These are phyloP conservation scores for Ustilago curta DNA, from an alignment of 1,284 basidiomycete genomes.

Conservation along the genomic window DNA sequence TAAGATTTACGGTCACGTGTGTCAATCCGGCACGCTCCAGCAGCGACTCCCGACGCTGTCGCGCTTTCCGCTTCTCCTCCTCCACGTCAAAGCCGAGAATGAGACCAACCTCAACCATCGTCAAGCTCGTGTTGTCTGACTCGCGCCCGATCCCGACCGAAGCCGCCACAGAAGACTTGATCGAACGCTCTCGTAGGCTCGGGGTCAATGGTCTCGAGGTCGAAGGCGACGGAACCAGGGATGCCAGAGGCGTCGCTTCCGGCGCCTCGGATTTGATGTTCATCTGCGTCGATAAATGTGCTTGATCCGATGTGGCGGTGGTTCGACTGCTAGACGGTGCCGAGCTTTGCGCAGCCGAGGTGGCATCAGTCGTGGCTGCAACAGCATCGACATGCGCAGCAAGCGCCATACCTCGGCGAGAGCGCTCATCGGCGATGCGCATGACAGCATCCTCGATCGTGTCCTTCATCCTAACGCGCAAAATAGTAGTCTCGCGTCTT, in stretches of 20 bases:
- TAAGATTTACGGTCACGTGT: conserved; percentile 1
- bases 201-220: neutral
- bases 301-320: neutral
- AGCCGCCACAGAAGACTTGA: conserved; percentile 43
- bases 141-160: conserved; percentile 36
- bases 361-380: neutral
- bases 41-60: conserved; percentile 20
- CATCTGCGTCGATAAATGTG: neutral
- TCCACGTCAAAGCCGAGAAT: conserved; percentile 50
- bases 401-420: conserved; percentile 37
- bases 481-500: conserved; percentile 37
- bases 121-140: conserved; percentile 36
- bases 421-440: conserved; percentile 48
- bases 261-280: neutral
- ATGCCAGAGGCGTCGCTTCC: neutral
- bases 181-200: conserved; percentile 34
- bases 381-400: conserved; percentile 21
- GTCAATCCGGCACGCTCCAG: conserved; percentile 10
- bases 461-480: conserved; percentile 55
- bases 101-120: conserved; percentile 39
- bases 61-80: conserved; percentile 33
- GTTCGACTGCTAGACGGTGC: conserved; percentile 3
- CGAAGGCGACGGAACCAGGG: neutral
- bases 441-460: conserved; percentile 56
- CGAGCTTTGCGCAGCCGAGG: neutral